phyloP scores from a whole-genome alignment of 2,329 filamentous ascomycete genomes.

The Colletotrichum sp. region DNA sequence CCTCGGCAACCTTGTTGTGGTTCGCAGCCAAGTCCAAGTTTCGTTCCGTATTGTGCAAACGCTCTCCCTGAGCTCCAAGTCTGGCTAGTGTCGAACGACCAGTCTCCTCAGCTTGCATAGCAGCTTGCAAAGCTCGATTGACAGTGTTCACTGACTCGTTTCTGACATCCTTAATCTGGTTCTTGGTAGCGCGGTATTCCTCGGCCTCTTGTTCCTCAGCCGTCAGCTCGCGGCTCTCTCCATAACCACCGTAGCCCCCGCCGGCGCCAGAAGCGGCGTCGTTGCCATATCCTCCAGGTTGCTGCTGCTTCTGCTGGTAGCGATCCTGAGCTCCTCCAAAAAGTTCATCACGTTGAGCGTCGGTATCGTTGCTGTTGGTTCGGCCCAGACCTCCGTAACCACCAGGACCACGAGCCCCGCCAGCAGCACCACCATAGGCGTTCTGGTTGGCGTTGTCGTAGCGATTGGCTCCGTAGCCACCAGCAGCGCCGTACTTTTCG shows the following conservation, averaged over 20 bases:
- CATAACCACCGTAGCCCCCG: conserved; percentile 55
- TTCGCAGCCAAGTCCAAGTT: conserved; percentile 82
- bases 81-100: conserved; percentile 75
- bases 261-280: background rate
- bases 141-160: conserved; percentile 62
- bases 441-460: conserved; percentile 47
- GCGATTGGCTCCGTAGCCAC: conserved; percentile 58
- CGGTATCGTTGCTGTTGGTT: conserved; percentile 46
- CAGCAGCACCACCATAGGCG: conserved; percentile 31
- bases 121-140: conserved; percentile 62
- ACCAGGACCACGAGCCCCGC: conserved; percentile 50
- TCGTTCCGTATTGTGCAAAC: conserved; percentile 81
- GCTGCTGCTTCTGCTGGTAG: conserved; percentile 42
- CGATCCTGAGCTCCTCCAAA: conserved; percentile 63
- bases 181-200: conserved; percentile 71
- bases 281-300: background rate
- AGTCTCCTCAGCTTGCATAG: conserved; percentile 72
- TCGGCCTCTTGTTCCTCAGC: conserved; percentile 79
- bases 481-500: conserved; percentile 56
- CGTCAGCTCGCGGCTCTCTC: conserved; percentile 78
- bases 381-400: conserved; percentile 67
- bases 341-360: conserved; percentile 65
- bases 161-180: conserved; percentile 78
- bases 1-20: conserved; percentile 77
- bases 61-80: conserved; percentile 79